Evolutionary conservation across 139 green algal species (phyloP).

Genomic region (Micractinium conductrix): DNA sequence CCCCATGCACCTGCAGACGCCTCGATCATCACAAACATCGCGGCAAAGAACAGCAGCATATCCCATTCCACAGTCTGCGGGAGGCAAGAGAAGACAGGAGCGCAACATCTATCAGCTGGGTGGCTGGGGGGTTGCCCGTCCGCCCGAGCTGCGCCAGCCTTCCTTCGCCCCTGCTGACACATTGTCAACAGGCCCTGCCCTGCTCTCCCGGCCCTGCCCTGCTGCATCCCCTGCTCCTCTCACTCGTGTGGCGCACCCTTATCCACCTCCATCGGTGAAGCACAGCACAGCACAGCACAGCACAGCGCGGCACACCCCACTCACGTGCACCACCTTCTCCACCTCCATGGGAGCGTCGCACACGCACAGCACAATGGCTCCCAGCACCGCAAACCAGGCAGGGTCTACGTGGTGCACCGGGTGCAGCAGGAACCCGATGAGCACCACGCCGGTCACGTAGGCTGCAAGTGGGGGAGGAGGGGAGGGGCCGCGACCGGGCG

Average conservation of each 20-base stretch:
- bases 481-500: background rate
- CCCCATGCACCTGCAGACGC: constrained; percentile 31
- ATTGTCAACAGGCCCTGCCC: no score
- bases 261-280: no score
- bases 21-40: constrained; percentile 59
- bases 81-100: no score
- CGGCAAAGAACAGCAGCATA: constrained; percentile 63
- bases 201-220: no score
- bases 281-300: no score
- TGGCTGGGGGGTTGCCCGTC: no score
- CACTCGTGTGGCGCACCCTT: no score
- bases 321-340: constrained; percentile 45
- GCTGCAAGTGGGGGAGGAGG: background rate
- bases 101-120: no score
- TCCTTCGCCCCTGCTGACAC: no score
- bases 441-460: constrained; percentile 54
- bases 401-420: constrained; percentile 61
- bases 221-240: no score
- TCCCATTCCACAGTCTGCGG: constrained; percentile 58
- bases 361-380: constrained; percentile 53
- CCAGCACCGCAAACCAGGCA: constrained; percentile 61
- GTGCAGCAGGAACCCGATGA: constrained; percentile 69
- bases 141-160: no score
- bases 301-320: background rate
- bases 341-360: constrained; percentile 48